phyloP scores from a whole-genome alignment of 2,329 filamentous ascomycete species.

The Pseudogymnoascus sp. region DNA sequence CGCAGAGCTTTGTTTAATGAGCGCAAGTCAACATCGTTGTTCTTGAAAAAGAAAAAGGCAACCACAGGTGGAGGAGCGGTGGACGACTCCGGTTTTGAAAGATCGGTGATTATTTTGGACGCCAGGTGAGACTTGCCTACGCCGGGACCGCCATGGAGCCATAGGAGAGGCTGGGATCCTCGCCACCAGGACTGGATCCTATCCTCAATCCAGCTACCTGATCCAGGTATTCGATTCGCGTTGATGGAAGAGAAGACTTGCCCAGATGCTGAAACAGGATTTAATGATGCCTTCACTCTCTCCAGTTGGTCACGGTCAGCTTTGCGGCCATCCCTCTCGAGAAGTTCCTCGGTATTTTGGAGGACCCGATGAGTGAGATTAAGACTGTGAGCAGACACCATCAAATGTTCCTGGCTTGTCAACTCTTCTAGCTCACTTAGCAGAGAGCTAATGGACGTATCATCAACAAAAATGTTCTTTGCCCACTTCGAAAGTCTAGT shows the following conservation, averaged over 20 bases:
- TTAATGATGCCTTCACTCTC: neutral
- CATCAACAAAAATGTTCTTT: neutral
- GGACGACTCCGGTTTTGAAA: neutral
- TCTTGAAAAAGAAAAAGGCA: slow-evolving; percentile 6
- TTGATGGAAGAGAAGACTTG: neutral
- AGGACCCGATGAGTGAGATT: neutral
- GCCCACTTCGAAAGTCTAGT: neutral
- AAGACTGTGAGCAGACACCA: neutral
- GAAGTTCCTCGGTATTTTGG: neutral
- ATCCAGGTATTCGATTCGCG: slow-evolving; percentile 3
- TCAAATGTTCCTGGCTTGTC: neutral
- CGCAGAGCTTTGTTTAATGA: slow-evolving; percentile 5
- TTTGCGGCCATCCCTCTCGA: neutral
- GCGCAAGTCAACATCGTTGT: slow-evolving; percentile 7
- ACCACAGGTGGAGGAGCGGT: neutral
- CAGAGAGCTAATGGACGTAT: neutral
- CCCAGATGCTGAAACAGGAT: neutral
- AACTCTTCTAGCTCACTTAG: neutral
- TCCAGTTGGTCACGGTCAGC: neutral
- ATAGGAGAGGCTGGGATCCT: neutral
- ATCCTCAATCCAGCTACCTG: slow-evolving; percentile 8
- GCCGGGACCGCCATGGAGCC: slow-evolving; percentile 4
- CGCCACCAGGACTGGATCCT: slow-evolving; percentile 4
- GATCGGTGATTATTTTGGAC: slow-evolving; percentile 5
- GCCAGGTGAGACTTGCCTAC: slow-evolving; percentile 7